phyloP scores from a whole-genome alignment of 2,329 filamentous ascomycete genomes.

The Trichoderma koningiopsis region DNA sequence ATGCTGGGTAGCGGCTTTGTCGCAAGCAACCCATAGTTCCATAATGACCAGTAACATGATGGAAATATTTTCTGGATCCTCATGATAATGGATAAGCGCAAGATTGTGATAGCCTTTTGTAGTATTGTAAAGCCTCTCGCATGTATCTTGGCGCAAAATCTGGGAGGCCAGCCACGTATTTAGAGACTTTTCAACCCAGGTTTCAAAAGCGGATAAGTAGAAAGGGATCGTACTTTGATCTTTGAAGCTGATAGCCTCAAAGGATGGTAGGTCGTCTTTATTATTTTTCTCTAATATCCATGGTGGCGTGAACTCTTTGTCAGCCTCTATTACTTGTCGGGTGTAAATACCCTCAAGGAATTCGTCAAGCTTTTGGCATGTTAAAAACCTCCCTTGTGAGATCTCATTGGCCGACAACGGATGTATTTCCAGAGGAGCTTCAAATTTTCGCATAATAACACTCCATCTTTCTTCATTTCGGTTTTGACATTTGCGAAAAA shows the following conservation, averaged over 20 bases:
- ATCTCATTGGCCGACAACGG: no score
- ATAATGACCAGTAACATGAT: constrained; percentile 56
- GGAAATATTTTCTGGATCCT: constrained; percentile 50
- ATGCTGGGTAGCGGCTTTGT: constrained; percentile 45
- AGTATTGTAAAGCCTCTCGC: neutral
- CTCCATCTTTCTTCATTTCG: no score
- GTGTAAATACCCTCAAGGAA: no score
- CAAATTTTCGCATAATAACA: no score
- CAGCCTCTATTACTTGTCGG: no score
- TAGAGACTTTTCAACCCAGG: neutral
- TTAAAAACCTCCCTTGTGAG: no score
- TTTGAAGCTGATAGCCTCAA: neutral
- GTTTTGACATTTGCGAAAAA: no score
- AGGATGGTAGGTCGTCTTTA: no score
- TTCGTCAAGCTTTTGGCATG: no score
- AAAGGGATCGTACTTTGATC: neutral
- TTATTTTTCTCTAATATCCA: no score
- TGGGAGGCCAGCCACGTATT: constrained; percentile 6
- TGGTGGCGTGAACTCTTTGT: no score
- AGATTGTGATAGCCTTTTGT: constrained; percentile 36
- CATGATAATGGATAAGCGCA: constrained; percentile 38
- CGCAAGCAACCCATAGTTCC: constrained; percentile 61
- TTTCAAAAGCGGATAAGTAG: neutral
- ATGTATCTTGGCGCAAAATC: neutral
- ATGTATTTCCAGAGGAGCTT: no score